Evolutionary conservation across 768 basidiomycete species (phyloP).

Genomic region (Boletus reticuloceps): DNA sequence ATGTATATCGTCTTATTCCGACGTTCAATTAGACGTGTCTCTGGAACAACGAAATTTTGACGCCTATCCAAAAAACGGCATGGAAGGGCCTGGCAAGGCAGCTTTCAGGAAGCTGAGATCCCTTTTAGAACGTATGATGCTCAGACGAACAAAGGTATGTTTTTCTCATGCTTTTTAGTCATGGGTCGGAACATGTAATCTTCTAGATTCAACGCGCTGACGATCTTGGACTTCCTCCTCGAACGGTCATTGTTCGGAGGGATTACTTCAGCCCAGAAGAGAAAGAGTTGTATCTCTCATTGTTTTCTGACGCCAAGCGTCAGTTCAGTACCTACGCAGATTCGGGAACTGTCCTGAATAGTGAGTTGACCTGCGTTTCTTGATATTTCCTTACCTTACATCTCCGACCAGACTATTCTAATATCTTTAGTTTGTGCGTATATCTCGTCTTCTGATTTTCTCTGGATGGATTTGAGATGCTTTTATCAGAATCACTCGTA

Average conservation of each 20-base stretch:
- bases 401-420: conserved; percentile 67
- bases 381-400: conserved; percentile 5
- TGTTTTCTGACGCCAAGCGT: conserved; percentile 91
- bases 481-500: conserved; percentile 75
- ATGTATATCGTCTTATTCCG: conserved; percentile 5
- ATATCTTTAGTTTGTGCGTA: conserved; percentile 77
- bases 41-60: conserved; percentile 96
- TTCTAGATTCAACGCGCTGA: conserved; percentile 87
- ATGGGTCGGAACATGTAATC: background rate
- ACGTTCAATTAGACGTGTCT: conserved; percentile 68
- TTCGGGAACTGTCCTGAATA: conserved; percentile 88
- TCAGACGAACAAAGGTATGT: conserved; percentile 78
- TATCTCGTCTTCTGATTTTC: background rate
- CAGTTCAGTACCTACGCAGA: conserved; percentile 90
- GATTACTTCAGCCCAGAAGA: conserved; percentile 97
- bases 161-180: background rate
- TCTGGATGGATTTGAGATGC: conserved; percentile 1
- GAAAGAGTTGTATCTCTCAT: conserved; percentile 87
- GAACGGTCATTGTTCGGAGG: conserved; percentile 81
- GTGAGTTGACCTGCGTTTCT: conserved; percentile 44
- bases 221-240: conserved; percentile 91
- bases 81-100: conserved; percentile 69
- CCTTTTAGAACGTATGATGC: conserved; percentile 92
- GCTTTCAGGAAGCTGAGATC: conserved; percentile 94
- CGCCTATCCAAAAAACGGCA: conserved; percentile 93